Evolutionary conservation across 768 basidiomycete genomes (phyloP), one percentile per base, ranked within the genome.

Genomic region (Cubamyces sp.): DNA sequence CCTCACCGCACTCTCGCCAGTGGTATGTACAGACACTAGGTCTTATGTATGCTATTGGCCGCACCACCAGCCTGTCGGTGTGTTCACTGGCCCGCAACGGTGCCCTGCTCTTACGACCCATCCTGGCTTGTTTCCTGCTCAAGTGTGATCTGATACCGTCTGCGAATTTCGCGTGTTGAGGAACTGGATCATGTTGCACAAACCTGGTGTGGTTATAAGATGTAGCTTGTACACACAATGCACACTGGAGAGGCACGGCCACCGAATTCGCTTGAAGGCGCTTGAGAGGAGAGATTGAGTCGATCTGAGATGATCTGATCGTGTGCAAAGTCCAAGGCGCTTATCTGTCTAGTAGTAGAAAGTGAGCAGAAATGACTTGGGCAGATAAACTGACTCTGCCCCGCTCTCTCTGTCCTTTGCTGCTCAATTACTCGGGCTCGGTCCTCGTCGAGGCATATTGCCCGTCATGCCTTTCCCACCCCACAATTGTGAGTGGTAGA

Each of bases 381-480:
- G 40, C 30, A 15, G 37, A 6, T 37, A 58, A 39, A 49, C 50
- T 57, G 61, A 54, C 54, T 62, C 48, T 43, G 15, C 46, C 47
- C 48, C 47, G 54, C 41, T 40, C 41, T 51, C 46, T 40, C 58
- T 15, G 9, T 30, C 46, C 18, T 21, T 11, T 15, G 19, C 56
- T 21, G 21, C 26, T 41, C 40, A 25, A 12, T 23, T 40, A n/a
- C 45, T 57, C 37, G 56, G 39, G 62, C 51, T 12, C 19, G 3
- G 48, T n/a, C 34, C 30, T 21, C 41, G 19, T 34, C 15, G 49
- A 49, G 49, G 26, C 6, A 15, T 16, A 25, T 7, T 16, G 15
- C 11, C 23, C 62, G 51, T n/a, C 55, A 73, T 73, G 72, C 52
- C 72, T 5, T 73, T 73, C 28, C 66, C 72, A 16, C 63, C 68